phyloP scores from a whole-genome alignment of 164 flowering plant genomes.

The Litsea cubeba region DNA sequence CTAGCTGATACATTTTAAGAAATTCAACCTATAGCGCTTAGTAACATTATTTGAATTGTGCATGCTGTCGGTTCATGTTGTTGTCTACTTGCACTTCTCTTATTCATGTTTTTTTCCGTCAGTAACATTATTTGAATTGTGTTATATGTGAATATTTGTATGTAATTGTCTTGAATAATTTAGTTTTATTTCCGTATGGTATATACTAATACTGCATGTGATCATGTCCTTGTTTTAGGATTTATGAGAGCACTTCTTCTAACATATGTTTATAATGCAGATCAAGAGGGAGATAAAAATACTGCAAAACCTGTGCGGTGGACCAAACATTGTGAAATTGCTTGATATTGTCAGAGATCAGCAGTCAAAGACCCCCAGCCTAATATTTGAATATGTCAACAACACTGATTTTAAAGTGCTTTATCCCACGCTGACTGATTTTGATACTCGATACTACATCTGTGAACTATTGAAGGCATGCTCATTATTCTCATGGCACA shows the following conservation, averaged over 20 bases:
- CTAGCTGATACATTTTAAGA: no score
- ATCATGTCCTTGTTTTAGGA: neutral
- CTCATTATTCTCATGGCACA: neutral
- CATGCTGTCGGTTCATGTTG: neutral
- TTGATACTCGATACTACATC: slow-evolving; percentile 84
- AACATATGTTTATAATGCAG: slow-evolving; percentile 37
- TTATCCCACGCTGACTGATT: slow-evolving; percentile 93
- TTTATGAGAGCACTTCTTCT: neutral
- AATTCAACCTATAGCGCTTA: neutral
- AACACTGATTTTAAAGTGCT: slow-evolving; percentile 94
- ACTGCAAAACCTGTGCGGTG: slow-evolving; percentile 93
- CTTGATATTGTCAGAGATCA: slow-evolving; percentile 97
- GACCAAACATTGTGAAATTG: slow-evolving; percentile 94
- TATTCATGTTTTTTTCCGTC: neutral
- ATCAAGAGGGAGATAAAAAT: slow-evolving; percentile 97
- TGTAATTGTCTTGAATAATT: neutral
- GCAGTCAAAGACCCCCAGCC: slow-evolving; percentile 97
- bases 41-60: neutral
- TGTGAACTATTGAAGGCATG: slow-evolving; percentile 91
- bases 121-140: neutral
- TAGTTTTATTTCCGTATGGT: neutral
- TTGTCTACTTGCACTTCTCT: no score
- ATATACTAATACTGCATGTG: neutral
- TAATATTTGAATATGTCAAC: slow-evolving; percentile 92
- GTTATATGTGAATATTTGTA: neutral